Conservation (phyloP, 257 asterid genomes). For the Osmanthus fragrans region DNA sequence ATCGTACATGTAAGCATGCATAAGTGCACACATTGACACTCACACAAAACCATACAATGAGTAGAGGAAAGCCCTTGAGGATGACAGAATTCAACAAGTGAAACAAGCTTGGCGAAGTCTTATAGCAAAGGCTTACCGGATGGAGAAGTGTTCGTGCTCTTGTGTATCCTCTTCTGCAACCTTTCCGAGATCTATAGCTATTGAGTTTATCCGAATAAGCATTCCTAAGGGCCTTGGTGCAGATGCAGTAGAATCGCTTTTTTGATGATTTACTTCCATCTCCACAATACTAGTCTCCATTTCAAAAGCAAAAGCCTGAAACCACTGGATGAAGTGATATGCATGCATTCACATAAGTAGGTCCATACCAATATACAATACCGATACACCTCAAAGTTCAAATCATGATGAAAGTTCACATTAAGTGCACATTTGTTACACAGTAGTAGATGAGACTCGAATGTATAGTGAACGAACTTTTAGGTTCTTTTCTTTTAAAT, state of each 20-base stretch:
- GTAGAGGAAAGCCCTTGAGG: not conserved
- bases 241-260: not conserved
- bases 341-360: not conserved
- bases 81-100: not conserved
- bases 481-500: not conserved
- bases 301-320: not conserved
- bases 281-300: not conserved
- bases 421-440: not conserved
- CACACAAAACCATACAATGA: not conserved
- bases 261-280: not conserved
- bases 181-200: slow-evolving; percentile 46
- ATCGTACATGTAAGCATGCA: not conserved
- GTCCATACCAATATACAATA: not conserved
- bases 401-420: not conserved
- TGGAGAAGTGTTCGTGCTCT: slow-evolving; percentile 56
- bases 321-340: not conserved
- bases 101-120: not conserved
- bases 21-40: not conserved
- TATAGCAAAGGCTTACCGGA: slow-evolving; percentile 54
- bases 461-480: not conserved
- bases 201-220: not conserved
- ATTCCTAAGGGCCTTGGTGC: not conserved
- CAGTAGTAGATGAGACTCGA: not conserved
- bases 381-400: not conserved
- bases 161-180: slow-evolving; percentile 33